phyloP scores from a whole-genome alignment of 169 alveolate genomes.

The Eimeria zaria region DNA sequence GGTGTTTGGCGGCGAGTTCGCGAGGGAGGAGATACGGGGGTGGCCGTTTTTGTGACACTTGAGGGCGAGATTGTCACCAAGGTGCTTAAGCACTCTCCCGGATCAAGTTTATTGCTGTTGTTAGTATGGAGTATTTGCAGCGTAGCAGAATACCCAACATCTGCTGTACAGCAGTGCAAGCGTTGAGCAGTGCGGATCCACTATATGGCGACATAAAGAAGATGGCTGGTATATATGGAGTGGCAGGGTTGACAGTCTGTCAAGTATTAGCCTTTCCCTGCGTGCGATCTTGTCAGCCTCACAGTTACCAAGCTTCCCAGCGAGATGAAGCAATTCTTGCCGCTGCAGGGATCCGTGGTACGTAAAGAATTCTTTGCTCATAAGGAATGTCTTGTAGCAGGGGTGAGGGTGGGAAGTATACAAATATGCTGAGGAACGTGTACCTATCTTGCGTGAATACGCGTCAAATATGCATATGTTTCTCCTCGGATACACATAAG shows the following conservation, averaged over 20 bases:
- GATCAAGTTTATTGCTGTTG: neutral
- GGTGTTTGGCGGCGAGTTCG: slow-evolving; percentile 72
- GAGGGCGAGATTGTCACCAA: slow-evolving; percentile 68
- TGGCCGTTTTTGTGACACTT: slow-evolving; percentile 58
- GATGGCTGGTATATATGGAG: neutral
- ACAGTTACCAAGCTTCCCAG: slow-evolving; percentile 71
- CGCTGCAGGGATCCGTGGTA: slow-evolving; percentile 75
- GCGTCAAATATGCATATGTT: neutral
- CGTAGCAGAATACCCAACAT: neutral
- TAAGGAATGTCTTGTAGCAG: neutral
- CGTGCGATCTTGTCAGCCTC: slow-evolving; percentile 48
- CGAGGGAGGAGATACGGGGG: slow-evolving; percentile 23
- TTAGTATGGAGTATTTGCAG: slow-evolving; percentile 3
- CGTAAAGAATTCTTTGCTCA: neutral
- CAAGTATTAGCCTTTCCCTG: neutral
- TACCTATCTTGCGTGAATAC: neutral
- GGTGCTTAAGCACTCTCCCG: neutral
- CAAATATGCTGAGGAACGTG: neutral
- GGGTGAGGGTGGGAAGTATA: neutral
- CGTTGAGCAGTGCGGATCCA: neutral
- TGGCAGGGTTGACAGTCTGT: neutral
- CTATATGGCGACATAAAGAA: neutral
- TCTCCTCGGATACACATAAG: neutral
- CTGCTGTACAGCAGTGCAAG: neutral
- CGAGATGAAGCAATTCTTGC: slow-evolving; percentile 74